Evolutionary conservation across 139 green algal genomes (phyloP), one percentile per base, ranked within the genome.

Genomic region (Chlorella sp.): DNA sequence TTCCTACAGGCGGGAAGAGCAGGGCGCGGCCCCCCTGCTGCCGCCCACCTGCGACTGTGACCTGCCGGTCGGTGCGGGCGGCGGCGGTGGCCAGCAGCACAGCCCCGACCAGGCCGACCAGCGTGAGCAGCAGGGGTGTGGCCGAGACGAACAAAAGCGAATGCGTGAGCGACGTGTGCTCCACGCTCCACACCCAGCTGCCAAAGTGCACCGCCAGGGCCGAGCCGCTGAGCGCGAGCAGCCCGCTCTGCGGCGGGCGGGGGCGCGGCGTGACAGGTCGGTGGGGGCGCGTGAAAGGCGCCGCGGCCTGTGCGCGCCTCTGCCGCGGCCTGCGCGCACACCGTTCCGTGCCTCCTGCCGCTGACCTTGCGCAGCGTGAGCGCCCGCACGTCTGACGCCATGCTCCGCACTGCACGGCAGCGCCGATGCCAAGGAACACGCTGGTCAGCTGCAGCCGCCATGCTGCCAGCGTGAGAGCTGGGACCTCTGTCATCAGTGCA

Each of bases 171-270:
- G 41, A 81, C 38, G 91, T 96, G 73, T 85, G 76, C 72, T 93
- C 51, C 43, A 94, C 74, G 19, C 77, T 79, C 81, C 69, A 85
- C 21, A 96, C 91, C 87, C 87, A 95, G 2, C 59, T 14, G 15
- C 73, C 87, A 76, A 96, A 95, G 75, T 97, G 92, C 6, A 93
- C 38, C 33, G 79, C 88, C n/a, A 97, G 83, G 38, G 62, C 84
- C 7, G 64, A 53, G 41, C 89, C 90, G 58, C 80, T 90, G 31
- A 59, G 46, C 0, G 50, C 50, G 35, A 91, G 82, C 48, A 77
- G 74, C 8, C 36, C 64, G 31, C n/a, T n/a, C 59, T 76, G 59
- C 42, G 36, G 29, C 19, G 42, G 25, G 58, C 14, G 21, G 27
- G 19, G 21, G 9, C 8, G 43, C 11, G 4, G 43, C n/a, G n/a